A percentile compares a stretch with the other conserved stretches of the same genome.
These are phyloP conservation scores for Stagonosporopsis tanaceti DNA, from an alignment of 2,329 filamentous ascomycete species.

Conservation along the genomic window DNA sequence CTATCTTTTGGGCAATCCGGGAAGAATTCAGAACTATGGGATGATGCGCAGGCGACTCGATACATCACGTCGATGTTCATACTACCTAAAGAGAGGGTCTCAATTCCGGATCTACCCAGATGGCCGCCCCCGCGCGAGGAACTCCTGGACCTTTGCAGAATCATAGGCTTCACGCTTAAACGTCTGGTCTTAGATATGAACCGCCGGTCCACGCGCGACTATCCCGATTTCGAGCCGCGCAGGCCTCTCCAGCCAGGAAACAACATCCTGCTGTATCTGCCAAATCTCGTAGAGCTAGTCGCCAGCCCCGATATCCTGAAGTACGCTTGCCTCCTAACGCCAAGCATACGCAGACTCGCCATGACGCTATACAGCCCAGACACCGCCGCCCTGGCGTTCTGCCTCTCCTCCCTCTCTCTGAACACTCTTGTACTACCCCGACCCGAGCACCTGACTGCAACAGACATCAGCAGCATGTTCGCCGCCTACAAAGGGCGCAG, in stretches of 20 bases:
- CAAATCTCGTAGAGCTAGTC: conserved; percentile 37
- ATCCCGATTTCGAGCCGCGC: conserved; percentile 21
- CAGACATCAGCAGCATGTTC: conserved; percentile 31
- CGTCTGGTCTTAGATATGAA: conserved; percentile 35
- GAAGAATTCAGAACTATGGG: conserved; percentile 30
- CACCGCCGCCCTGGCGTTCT: conserved; percentile 26
- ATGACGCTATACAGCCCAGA: conserved; percentile 29
- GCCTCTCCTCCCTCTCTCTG: conserved; percentile 26
- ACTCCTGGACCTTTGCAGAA: conserved; percentile 32
- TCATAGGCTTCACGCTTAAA: conserved; percentile 30
- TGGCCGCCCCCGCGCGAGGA: conserved; percentile 28
- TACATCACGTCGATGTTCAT: conserved; percentile 35
- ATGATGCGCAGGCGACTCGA: conserved; percentile 11
- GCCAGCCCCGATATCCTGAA: conserved; percentile 32
- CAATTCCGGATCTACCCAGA: not conserved
- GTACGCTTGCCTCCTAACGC: conserved; percentile 34
- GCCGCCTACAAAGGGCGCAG: conserved; percentile 27
- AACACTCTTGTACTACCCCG: conserved; percentile 31
- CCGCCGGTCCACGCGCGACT: conserved; percentile 22
- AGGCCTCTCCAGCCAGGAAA: conserved; percentile 20
- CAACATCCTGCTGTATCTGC: conserved; percentile 37
- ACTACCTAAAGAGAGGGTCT: conserved; percentile 25
- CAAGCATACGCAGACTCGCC: conserved; percentile 38
- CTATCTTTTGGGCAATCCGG: conserved; percentile 30
- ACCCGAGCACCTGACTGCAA: conserved; percentile 18